These are phyloP conservation scores for Ambrosiella cleistominuta DNA, from an alignment of 2,329 filamentous ascomycete species.

Conservation along the genomic window DNA sequence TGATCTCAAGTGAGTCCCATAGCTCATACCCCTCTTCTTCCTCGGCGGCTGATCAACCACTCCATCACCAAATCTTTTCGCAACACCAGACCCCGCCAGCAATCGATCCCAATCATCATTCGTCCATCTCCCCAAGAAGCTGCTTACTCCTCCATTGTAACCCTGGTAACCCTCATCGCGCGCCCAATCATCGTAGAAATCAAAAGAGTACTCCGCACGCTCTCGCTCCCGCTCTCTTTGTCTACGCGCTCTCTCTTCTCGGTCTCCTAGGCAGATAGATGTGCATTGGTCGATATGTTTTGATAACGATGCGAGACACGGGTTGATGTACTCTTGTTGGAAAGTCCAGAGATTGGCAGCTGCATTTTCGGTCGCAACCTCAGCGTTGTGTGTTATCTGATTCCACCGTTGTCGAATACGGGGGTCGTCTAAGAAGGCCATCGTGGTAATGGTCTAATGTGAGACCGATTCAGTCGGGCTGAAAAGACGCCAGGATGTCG, in stretches of 20 bases:
- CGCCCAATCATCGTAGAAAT: constrained; percentile 98
- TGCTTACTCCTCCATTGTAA: constrained; percentile 20
- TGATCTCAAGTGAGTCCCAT: constrained; percentile 45
- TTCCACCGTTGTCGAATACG: constrained; percentile 88
- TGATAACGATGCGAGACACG: constrained; percentile 54
- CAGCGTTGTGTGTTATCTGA: constrained; percentile 77
- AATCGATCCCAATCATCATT: constrained; percentile 73
- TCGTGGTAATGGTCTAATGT: constrained; percentile 18
- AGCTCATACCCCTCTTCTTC: constrained; percentile 73
- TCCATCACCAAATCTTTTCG: constrained; percentile 10
- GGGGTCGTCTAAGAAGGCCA: constrained; percentile 58
- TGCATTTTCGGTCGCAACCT: constrained; percentile 79
- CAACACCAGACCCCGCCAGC: constrained; percentile 46
- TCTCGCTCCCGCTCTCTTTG: constrained; percentile 43
- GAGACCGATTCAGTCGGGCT: background rate
- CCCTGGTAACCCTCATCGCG: constrained; percentile 28
- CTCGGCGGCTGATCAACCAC: constrained; percentile 45
- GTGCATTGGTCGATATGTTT: constrained; percentile 56
- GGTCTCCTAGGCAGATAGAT: constrained; percentile 50
- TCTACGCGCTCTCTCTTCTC: constrained; percentile 56
- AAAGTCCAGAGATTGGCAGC: constrained; percentile 82
- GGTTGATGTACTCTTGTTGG: constrained; percentile 66
- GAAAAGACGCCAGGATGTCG: background rate
- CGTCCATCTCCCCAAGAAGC: constrained; percentile 55
- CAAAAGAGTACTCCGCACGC: constrained; percentile 69